Evolutionary conservation across 768 basidiomycete genomes (phyloP), one percentile per base, ranked within the genome.

Genomic region (Podaxis sp.): DNA sequence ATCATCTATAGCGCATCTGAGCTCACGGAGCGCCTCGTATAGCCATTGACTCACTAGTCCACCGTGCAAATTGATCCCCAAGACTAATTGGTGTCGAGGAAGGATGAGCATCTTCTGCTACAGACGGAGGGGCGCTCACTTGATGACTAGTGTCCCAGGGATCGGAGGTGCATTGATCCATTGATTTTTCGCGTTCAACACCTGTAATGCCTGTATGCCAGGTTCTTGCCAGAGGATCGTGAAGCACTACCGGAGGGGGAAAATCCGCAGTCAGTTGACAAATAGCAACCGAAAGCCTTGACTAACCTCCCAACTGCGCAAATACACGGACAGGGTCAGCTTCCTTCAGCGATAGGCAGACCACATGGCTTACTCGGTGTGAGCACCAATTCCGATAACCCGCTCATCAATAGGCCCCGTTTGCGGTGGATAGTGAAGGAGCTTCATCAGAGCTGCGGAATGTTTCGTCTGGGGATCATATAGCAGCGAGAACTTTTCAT

Each of bases 141-240:
- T 97, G 72, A 96, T 84, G 29, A 97, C 91, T 46, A 96, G 79
- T 0, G 94, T 93, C n/a, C 82, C 92, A 0, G 84, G 80, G 51
- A 91, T 89, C 0, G 91, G 85, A 1, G 87, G 84, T 8, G 91
- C 94, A 66, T 91, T 78, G 56, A 97, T 85, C 95, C 95, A 97
- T 65, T 85, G 75, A 9, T 86, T 86, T 37, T 85, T 76, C 0
- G 86, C 73, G 75, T 96, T 96, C 59, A 90, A 78, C 11, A 96
- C 87, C 72, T 97, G 93, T 4, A 97, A 80, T 0, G 88, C 90
- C 67, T 87, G 87, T 13, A 89, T 83, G 1, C 73, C 83, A 0
- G 86, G 84, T 66, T 92, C 84, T 78, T 94, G 88, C 84, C 88
- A 91, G 1, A 97, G 82, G 40, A 96, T 90, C 0, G 93, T 94